Evolutionary conservation across 179 eudicot genomes (phyloP).

Genomic region (Beta macrorhiza): DNA sequence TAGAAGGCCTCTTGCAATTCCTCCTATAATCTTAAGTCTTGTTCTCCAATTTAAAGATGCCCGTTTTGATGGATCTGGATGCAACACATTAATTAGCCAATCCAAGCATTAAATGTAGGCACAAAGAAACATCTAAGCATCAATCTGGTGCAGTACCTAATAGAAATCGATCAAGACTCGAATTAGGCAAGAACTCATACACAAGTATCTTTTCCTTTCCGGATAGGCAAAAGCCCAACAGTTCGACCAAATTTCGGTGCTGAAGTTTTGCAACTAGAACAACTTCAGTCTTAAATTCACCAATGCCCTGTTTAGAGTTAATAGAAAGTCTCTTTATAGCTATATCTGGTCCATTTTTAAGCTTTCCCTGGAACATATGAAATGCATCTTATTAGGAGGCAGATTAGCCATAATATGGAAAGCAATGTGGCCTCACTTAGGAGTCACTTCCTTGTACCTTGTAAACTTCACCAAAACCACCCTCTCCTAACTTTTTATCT

Average conservation of each 20-base stretch:
- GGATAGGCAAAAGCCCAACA: conserved; percentile 28
- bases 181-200: conserved; percentile 27
- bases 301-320: conserved; percentile 25
- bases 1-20: conserved; percentile 23
- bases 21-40: conserved; percentile 9
- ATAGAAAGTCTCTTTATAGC: conserved; percentile 37
- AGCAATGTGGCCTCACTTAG: not conserved
- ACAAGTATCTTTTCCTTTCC: conserved; percentile 24
- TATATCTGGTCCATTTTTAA: conserved; percentile 26
- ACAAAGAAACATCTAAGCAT: not conserved
- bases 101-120: not conserved
- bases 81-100: not conserved
- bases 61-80: not conserved
- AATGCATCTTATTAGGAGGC: not conserved
- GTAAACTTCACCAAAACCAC: conserved; percentile 19
- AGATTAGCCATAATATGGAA: not conserved
- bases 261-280: conserved; percentile 30
- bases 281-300: conserved; percentile 33
- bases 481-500: conserved; percentile 5
- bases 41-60: conserved; percentile 5
- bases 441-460: not conserved
- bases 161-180: conserved; percentile 24
- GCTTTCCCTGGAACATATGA: conserved; percentile 25
- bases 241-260: conserved; percentile 28
- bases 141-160: conserved; percentile 6